Base-by-base conservation (phyloP, 306 rosid species). In the Mucuna pruriens region DNA sequence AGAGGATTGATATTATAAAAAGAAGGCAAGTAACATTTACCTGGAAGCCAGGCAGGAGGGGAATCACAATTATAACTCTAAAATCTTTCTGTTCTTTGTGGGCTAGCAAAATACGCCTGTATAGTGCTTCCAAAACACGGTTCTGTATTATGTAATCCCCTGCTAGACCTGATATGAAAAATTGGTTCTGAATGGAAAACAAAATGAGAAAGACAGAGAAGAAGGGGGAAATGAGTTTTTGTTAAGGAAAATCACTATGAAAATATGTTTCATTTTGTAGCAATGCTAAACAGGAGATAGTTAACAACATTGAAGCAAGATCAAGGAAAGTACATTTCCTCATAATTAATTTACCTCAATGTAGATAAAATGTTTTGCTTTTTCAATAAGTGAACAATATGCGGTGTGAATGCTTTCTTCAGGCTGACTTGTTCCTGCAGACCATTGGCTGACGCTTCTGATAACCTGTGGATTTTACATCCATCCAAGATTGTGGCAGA, bases 21-120 rank as follows among this genome's bases (percentile, higher is more conserved):
- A 12, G 48, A 69, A 74, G 49, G 57, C 2, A 4, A 33, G 68
- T 54, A 36, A 67, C 62, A 23, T 73, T 84, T 66, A 95, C 99
- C 96, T 93, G 98, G 88, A 96, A 96, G 29, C 99, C 99, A n/a
- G 99, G 97, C 77, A 96, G 83, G 58, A 93, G 99, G 60, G 99
- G 99, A 49, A 96, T 64, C 82, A 96, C 94, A 76, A 96, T 33
- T 80, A 96, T 96, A 77, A 90, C 97, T 89, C 98, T 89, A 80
- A 96, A 96, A 77, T 68, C 77, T 82, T 90, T 90, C 83, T 93
- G 81, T 76, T 93, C 98, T 80, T 89, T 89, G 86, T 88, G 84
- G 31, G 99, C 99, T 85, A 84, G 88, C 89, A 90, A 85, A 81
- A 96, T 92, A 10, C 98, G 96, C 48, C 87, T 89, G 33, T 89